phyloP scores from a whole-genome alignment of 192 early-diverging fungal species.

The Coemansia sp. region DNA sequence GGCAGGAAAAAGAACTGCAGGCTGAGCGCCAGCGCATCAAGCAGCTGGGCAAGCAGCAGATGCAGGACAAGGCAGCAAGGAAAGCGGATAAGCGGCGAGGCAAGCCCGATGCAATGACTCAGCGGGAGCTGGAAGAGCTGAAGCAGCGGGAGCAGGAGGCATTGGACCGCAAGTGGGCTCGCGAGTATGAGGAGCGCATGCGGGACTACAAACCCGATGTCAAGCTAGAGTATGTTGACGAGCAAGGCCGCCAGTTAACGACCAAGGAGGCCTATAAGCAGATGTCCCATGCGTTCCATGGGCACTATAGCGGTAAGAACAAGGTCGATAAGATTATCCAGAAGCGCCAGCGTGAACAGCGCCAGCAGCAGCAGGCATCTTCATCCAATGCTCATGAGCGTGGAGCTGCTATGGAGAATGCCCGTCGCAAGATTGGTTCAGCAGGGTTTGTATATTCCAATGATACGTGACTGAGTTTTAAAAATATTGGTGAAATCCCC shows the following conservation, averaged over 20 bases:
- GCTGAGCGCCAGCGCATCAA: constrained; percentile 69
- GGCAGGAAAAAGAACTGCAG: constrained; percentile 58
- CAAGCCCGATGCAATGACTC: constrained; percentile 47
- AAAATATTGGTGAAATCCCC: background rate
- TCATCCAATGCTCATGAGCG: constrained; percentile 76
- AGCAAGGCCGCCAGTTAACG: constrained; percentile 72
- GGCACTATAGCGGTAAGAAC: constrained; percentile 85
- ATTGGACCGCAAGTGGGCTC: constrained; percentile 62
- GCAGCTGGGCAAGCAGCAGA: constrained; percentile 39
- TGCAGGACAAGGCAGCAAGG: background rate
- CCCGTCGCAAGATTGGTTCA: constrained; percentile 64
- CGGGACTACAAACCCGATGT: constrained; percentile 89
- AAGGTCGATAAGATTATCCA: constrained; percentile 88
- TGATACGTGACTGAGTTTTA: background rate
- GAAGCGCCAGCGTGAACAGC: constrained; percentile 79
- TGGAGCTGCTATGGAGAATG: constrained; percentile 66
- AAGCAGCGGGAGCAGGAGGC: constrained; percentile 41
- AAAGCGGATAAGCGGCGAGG: constrained; percentile 12
- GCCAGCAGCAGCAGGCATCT: constrained; percentile 69
- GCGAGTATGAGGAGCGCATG: constrained; percentile 80
- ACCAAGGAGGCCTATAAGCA: constrained; percentile 90
- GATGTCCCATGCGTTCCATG: constrained; percentile 94
- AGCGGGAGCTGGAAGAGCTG: constrained; percentile 39
- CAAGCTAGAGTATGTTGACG: constrained; percentile 88
- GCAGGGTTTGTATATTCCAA: constrained; percentile 70